Base-by-base conservation (phyloP, 1,284 basidiomycete species). In the Schizophyllum amplum region DNA sequence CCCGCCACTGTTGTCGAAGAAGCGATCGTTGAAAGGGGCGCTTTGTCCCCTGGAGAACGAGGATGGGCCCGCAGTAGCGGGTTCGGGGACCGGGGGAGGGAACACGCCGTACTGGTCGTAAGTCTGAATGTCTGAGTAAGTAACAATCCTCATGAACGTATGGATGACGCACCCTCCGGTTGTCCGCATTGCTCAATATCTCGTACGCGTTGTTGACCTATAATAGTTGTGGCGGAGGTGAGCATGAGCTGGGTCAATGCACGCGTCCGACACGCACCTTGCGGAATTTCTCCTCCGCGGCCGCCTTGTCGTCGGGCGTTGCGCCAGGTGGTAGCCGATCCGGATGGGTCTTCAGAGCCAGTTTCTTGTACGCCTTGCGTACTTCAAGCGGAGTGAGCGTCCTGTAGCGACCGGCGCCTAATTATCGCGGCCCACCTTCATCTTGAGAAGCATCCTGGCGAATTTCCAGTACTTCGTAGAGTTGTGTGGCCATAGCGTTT, bases 21-120 rank as follows among this genome's bases (percentile, higher is more conserved):
- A 68, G 67, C 61, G 65, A 52, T 54, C 65, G 64, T 42, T 17
- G 57, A 64, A 62, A 24, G 62, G 61, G 58, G 64, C 61, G 54
- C 65, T 63, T 11, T 64, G 56, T 60, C 67, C 65, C 53, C 56
- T 67, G 49, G 66, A 61, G 17, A 57, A 53, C 13, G 65, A 57
- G 27, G 66, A 61, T 11, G 55, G 20, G 33, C 57, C 54, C 13
- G 52, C 51, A 33, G 64, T 62, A 15, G 68, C 66, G 24, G 75
- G 76, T 50, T 65, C 63, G 25, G 68, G 66, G 53, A 73, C 66
- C 2, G 85, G 84, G 15, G 85, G 84, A 13, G 88, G 88, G 83
- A 84, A 91, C 52, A 82, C 75, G 47, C 88, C 86, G 61, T 84
- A 71, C 22, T 68, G 67, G 65, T 91, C 89, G 67, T 90, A 91